Evolutionary conservation across 1,139 yeast genomes (phyloP).

Genomic region (Kodamaea alishanica): DNA sequence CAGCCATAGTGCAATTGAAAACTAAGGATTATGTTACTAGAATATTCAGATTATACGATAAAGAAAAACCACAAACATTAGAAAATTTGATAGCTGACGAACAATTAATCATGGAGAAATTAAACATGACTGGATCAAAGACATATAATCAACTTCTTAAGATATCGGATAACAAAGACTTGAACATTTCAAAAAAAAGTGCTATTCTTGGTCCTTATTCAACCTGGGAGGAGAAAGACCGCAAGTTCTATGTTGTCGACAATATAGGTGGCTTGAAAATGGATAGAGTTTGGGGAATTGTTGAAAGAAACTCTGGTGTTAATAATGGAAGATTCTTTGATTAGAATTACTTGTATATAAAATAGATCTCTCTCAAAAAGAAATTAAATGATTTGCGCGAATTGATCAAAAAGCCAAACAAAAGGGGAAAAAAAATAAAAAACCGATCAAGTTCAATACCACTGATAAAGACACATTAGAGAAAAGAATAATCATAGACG

Average conservation of each 20-base stretch:
- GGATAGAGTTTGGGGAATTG: constrained; percentile 82
- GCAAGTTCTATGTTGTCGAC: constrained; percentile 59
- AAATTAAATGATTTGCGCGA: neutral
- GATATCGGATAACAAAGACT: constrained; percentile 39
- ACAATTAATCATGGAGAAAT: constrained; percentile 63
- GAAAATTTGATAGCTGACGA: constrained; percentile 61
- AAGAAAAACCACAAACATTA: constrained; percentile 59
- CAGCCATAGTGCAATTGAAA: constrained; percentile 49
- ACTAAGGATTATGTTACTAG: constrained; percentile 69
- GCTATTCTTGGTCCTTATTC: constrained; percentile 50
- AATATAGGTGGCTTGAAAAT: constrained; percentile 76
- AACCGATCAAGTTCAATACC: neutral
- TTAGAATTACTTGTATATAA: neutral
- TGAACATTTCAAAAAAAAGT: constrained; percentile 33
- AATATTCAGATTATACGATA: constrained; percentile 66
- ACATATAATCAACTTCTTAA: constrained; percentile 59
- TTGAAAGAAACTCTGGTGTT: constrained; percentile 62
- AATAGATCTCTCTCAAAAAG: neutral
- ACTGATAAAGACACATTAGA: neutral
- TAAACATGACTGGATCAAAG: constrained; percentile 62
- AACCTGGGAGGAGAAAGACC: constrained; percentile 50
- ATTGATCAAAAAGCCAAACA: neutral
- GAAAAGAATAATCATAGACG: neutral
- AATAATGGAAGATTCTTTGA: constrained; percentile 58
- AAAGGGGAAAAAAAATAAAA: constrained; percentile 1